Evolutionary conservation across 2,329 filamentous ascomycete genomes (phyloP), one percentile per base, ranked within the genome.

Genomic region (Aspergillus sp.): DNA sequence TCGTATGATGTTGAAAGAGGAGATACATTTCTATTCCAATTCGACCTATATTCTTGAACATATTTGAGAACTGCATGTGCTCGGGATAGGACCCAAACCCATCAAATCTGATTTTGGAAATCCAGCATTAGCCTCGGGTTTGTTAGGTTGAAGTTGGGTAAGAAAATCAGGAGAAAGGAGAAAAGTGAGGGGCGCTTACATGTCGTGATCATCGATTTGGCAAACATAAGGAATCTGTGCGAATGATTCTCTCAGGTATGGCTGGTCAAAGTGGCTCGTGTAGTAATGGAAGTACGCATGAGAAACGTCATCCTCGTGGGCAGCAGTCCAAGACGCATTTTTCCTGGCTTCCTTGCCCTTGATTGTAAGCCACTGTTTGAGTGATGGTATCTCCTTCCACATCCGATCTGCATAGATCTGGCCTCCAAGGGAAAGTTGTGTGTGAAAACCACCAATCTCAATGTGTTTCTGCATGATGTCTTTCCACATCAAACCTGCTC

Each of bases 241-340:
- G 80, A 96, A 99, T 0, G 94, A 93, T 76, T 99, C 95, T 61
- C 95, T 84, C 65, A 99, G 77, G 75, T 96, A 94, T 6, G 94
- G 93, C 76, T 99, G 95, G 72, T 99, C 95, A 73, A 99, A 98
- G 75, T 98, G 94, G 67, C 92, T 96, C 1, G 93, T 96, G 74
- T 99, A 99, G 76, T 96, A 99, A 75, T 99, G 95, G 77, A 99
- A 99, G 79, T 96, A 99, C 7, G 95, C 93, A 76, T 98, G 93
- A 2, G 90, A 88, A 18, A 96, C 92, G 71, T 99, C 95, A 71
- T 99, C 94, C 72, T 99, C 92, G 69, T 98, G 91, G 53, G 92
- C 89, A 3, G 94, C 92, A 7, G 93, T 96, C 95, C 95, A 99
- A 49, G 88, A 84, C 0, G 92, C 89, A 67, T 88, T 96, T 80